Percentiles rank a stretch among this genome's conserved stretches.
Evolutionary conservation across 2,329 filamentous ascomycete genomes (phyloP).

Genomic region (Curvularia sp.): DNA sequence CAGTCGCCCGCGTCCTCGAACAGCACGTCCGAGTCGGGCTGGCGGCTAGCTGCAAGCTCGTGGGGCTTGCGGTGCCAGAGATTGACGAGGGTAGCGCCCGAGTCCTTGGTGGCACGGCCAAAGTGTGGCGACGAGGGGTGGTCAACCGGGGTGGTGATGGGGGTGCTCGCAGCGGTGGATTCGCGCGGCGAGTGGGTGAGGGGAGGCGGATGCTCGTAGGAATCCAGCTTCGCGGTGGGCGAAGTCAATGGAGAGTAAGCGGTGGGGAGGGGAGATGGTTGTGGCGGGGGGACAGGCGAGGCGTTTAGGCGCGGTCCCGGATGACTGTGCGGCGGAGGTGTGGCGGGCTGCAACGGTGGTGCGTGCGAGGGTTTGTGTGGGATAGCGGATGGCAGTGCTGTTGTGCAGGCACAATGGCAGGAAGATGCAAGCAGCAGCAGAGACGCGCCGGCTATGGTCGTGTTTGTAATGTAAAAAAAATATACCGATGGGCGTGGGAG

Average conservation of each 20-base stretch:
- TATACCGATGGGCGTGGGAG: slow-evolving; percentile 10
- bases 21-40: slow-evolving; percentile 46
- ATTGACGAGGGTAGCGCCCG: slow-evolving; percentile 43
- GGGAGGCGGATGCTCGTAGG: slow-evolving; percentile 60
- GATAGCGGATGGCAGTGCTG: background rate
- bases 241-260: slow-evolving; percentile 13
- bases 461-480: slow-evolving; percentile 3
- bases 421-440: background rate
- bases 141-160: slow-evolving; percentile 52
- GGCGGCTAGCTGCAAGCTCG: slow-evolving; percentile 42
- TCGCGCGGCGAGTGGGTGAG: slow-evolving; percentile 61
- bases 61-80: slow-evolving; percentile 56
- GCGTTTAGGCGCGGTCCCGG: slow-evolving; percentile 14
- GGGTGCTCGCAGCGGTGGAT: slow-evolving; percentile 61
- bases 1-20: slow-evolving; percentile 53
- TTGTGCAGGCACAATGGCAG: background rate
- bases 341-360: slow-evolving; percentile 4
- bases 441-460: background rate
- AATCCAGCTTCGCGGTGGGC: slow-evolving; percentile 60
- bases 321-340: slow-evolving; percentile 17
- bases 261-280: slow-evolving; percentile 9
- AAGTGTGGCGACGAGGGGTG: slow-evolving; percentile 52
- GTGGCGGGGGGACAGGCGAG: slow-evolving; percentile 20
- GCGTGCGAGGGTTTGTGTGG: background rate
- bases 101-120: slow-evolving; percentile 52